phyloP scores from a whole-genome alignment of 331 rosid species.

The Rosa hybrid region DNA sequence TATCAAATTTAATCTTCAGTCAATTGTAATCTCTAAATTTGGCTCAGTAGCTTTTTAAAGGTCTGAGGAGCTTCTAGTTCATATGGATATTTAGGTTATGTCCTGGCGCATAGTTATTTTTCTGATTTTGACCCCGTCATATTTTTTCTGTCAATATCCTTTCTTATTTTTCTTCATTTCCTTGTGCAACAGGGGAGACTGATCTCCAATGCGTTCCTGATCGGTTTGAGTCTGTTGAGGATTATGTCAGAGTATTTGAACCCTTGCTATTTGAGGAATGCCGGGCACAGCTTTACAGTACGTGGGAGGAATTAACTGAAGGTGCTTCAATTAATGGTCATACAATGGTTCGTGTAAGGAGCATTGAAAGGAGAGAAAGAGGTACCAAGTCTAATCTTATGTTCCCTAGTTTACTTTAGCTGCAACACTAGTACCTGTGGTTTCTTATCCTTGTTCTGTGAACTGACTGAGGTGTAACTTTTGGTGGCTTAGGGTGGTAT shows the following conservation, averaged over 20 bases:
- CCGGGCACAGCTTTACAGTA: constrained; percentile 95
- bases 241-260: constrained; percentile 87
- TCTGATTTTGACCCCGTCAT: neutral
- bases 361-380: constrained; percentile 93
- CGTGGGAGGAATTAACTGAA: constrained; percentile 95
- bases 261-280: constrained; percentile 99
- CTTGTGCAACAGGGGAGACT: constrained; percentile 72
- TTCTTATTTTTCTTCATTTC: constrained; percentile 19
- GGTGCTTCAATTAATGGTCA: constrained; percentile 84
- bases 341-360: constrained; percentile 83
- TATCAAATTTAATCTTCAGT: neutral
- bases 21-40: neutral
- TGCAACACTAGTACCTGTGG: neutral
- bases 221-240: constrained; percentile 91
- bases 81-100: neutral
- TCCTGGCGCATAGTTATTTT: neutral
- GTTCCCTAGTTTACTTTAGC: neutral
- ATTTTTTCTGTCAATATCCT: constrained; percentile 5
- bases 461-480: constrained; percentile 8
- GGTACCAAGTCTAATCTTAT: constrained; percentile 42
- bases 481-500: constrained; percentile 78
- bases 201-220: constrained; percentile 95
- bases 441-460: constrained; percentile 24
- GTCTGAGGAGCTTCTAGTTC: neutral
- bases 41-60: neutral